Evolutionary conservation across 306 rosid genomes (phyloP).

Genomic region (Lotus japonicus): DNA sequence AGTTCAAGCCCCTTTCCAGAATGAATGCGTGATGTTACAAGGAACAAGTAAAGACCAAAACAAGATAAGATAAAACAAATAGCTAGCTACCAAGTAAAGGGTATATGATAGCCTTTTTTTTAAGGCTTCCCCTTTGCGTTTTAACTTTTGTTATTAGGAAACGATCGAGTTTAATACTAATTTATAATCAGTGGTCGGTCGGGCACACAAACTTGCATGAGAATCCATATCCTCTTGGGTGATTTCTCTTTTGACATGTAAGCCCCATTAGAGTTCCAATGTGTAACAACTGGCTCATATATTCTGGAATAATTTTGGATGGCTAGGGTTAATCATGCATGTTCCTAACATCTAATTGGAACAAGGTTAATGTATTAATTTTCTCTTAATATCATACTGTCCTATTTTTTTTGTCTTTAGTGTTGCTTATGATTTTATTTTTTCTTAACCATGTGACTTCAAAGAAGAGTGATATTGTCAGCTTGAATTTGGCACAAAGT

Average conservation of each 20-base stretch:
- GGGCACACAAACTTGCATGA: conserved; percentile 16
- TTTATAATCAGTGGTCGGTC: conserved; percentile 21
- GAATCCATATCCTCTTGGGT: conserved; percentile 21
- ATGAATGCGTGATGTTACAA: background rate
- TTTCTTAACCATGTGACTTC: background rate
- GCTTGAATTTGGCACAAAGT: too few relatives aligned
- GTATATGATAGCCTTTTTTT: conserved; percentile 21
- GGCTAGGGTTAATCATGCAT: background rate
- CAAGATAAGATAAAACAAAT: conserved; percentile 1
- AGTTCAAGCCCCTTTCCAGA: background rate
- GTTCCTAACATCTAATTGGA: conserved; percentile 3
- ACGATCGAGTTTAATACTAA: background rate
- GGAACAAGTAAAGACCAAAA: background rate
- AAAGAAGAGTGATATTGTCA: too few relatives aligned
- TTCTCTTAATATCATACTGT: background rate
- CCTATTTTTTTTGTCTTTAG: background rate
- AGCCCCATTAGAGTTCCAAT: background rate
- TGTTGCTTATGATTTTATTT: background rate
- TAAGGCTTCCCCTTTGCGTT: background rate
- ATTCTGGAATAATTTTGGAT: background rate
- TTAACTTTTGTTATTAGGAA: background rate
- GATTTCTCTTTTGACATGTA: conserved; percentile 5
- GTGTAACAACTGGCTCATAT: conserved; percentile 1
- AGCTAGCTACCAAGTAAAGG: conserved; percentile 4
- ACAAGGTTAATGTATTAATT: background rate